Percentiles rank a stretch among this genome's conserved stretches.
Evolutionary conservation across 495 filamentous ascomycete genomes (phyloP).

Genomic region (Wilcoxina mikolae): DNA sequence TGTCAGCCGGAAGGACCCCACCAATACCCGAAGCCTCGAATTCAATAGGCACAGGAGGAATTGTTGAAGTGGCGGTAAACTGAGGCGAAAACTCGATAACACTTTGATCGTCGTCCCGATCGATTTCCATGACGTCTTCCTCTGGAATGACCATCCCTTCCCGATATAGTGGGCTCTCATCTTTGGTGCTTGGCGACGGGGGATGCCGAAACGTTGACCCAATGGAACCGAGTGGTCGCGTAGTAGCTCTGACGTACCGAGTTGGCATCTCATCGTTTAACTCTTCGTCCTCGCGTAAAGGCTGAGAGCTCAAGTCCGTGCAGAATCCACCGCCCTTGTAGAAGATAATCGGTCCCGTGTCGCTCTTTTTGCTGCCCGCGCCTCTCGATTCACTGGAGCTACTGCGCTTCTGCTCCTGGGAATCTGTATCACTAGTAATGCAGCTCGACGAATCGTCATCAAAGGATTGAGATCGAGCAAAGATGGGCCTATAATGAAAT

Average conservation of each 20-base stretch:
- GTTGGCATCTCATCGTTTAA: neutral
- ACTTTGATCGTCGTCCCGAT: slow-evolving; percentile 15
- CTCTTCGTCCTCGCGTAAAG: slow-evolving; percentile 11
- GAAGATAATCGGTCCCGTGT: slow-evolving; percentile 58
- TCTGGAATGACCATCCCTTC: slow-evolving; percentile 2
- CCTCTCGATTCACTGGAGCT: slow-evolving; percentile 31
- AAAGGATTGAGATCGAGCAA: slow-evolving; percentile 36
- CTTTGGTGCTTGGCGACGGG: slow-evolving; percentile 13
- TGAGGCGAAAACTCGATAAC: slow-evolving; percentile 25
- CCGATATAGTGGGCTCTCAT: neutral
- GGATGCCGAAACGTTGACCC: neutral
- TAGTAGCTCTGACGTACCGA: slow-evolving; percentile 23
- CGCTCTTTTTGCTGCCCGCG: slow-evolving; percentile 31
- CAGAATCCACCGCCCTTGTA: slow-evolving; percentile 62
- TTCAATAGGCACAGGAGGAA: slow-evolving; percentile 28
- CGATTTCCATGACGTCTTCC: slow-evolving; percentile 24
- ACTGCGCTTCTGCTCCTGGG: slow-evolving; percentile 29
- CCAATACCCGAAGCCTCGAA: slow-evolving; percentile 45
- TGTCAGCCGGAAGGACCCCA: slow-evolving; percentile 41
- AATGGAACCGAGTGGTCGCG: slow-evolving; percentile 7
- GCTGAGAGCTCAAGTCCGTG: slow-evolving; percentile 44
- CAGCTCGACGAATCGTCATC: slow-evolving; percentile 33
- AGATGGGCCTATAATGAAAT: slow-evolving; percentile 52
- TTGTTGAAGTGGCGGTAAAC: slow-evolving; percentile 18
- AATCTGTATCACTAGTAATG: slow-evolving; percentile 27